A percentile compares a stretch with the other conserved stretches of the same genome.
Conservation (phyloP, 1,284 basidiomycete species). For the Ceratobasidium papillatum region DNA sequence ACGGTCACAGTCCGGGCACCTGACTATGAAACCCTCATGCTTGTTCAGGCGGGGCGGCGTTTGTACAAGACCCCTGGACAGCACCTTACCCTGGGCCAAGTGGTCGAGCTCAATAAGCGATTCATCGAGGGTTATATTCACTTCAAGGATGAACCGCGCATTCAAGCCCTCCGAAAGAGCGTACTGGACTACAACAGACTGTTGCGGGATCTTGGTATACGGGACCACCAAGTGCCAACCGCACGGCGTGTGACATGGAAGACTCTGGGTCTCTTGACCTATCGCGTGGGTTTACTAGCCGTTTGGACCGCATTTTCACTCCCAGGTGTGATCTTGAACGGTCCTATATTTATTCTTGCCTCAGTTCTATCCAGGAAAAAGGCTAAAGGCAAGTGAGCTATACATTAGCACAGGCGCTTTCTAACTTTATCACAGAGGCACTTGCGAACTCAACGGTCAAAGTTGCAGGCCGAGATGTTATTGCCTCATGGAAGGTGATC, state of each 20-base stretch:
- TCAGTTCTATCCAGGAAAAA: constrained; percentile 89
- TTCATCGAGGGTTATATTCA: constrained; percentile 93
- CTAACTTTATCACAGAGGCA: constrained; percentile 72
- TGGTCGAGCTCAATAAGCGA: constrained; percentile 95
- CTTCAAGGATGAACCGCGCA: constrained; percentile 93
- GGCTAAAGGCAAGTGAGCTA: constrained; percentile 75
- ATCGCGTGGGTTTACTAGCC: constrained; percentile 81
- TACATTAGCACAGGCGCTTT: neutral
- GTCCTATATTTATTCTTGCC: constrained; percentile 94
- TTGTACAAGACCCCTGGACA: constrained; percentile 96
- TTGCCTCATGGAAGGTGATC: constrained; percentile 98
- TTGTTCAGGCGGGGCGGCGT: constrained; percentile 94
- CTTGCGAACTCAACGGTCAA: constrained; percentile 97
- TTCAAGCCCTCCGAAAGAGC: constrained; percentile 82
- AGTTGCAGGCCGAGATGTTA: constrained; percentile 91
- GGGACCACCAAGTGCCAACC: constrained; percentile 93
- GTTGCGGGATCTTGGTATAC: constrained; percentile 91
- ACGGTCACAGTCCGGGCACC: constrained; percentile 96
- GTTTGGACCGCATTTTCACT: constrained; percentile 90
- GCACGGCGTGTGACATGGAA: constrained; percentile 90
- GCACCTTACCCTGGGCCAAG: constrained; percentile 92
- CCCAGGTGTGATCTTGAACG: constrained; percentile 94
- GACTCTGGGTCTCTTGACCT: constrained; percentile 83
- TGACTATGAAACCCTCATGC: constrained; percentile 98
- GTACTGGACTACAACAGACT: constrained; percentile 95